Conservation (phyloP, 805 yeast genomes). For the Ogataea kodamae region DNA sequence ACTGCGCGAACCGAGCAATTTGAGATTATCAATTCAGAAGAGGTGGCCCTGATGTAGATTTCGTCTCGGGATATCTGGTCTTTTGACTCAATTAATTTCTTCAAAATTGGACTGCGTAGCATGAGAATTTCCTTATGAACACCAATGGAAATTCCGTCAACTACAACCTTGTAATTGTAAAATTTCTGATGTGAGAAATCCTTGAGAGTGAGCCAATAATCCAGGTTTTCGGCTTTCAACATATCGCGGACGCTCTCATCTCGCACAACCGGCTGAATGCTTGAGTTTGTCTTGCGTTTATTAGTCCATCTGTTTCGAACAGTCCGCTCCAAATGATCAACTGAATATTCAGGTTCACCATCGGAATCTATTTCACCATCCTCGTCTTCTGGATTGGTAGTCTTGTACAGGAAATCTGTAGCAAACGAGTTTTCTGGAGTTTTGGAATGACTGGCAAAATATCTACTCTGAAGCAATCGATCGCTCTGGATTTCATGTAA, state of each 20-base stretch:
- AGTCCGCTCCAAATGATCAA: slow-evolving; percentile 8
- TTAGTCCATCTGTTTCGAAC: slow-evolving; percentile 20
- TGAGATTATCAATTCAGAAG: slow-evolving; percentile 10
- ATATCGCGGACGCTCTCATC: slow-evolving; percentile 31
- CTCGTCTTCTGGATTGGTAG: slow-evolving; percentile 1
- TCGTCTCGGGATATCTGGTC: slow-evolving; percentile 14
- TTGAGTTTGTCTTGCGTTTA: not conserved
- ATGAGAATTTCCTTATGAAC: slow-evolving; percentile 18
- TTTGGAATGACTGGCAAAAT: slow-evolving; percentile 4
- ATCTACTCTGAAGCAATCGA: slow-evolving; percentile 6
- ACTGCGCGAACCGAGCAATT: slow-evolving; percentile 30
- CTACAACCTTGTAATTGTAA: slow-evolving; percentile 16
- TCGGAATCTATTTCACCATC: slow-evolving; percentile 11
- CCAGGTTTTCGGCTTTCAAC: slow-evolving; percentile 32
- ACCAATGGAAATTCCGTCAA: slow-evolving; percentile 15
- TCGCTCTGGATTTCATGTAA: slow-evolving; percentile 29
- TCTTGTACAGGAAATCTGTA: slow-evolving; percentile 14
- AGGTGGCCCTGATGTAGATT: slow-evolving; percentile 6
- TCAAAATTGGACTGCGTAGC: slow-evolving; percentile 11
- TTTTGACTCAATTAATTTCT: slow-evolving; percentile 1
- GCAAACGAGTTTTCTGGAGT: slow-evolving; percentile 10
- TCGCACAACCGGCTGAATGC: slow-evolving; percentile 1
- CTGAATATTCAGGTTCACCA: slow-evolving; percentile 1
- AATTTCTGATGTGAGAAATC: slow-evolving; percentile 14
- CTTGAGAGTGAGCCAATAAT: slow-evolving; percentile 22